Conservation (phyloP, 306 rosid species). For the Canavalia gladiata region DNA sequence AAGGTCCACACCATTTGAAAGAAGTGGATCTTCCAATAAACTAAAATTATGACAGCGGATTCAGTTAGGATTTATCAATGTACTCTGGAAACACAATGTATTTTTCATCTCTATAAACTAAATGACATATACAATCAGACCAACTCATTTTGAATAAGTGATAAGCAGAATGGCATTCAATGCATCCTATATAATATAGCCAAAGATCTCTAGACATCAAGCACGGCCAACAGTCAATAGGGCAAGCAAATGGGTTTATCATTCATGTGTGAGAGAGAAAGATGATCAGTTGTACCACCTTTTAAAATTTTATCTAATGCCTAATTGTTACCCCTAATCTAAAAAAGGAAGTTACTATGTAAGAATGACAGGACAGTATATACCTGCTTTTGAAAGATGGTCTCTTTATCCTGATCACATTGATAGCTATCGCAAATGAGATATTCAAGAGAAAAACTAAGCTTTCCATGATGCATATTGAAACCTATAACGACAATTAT, state of each 20-base stretch:
- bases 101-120: slow-evolving; percentile 4
- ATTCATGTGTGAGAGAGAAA: slow-evolving; percentile 25
- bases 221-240: slow-evolving; percentile 22
- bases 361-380: slow-evolving; percentile 32
- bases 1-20: slow-evolving; percentile 64
- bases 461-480: slow-evolving; percentile 57
- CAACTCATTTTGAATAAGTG: slow-evolving; percentile 32
- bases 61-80: slow-evolving; percentile 35
- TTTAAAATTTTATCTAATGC: slow-evolving; percentile 24
- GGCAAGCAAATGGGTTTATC: slow-evolving; percentile 34
- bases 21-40: slow-evolving; percentile 79
- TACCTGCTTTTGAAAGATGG: slow-evolving; percentile 71
- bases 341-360: slow-evolving; percentile 32
- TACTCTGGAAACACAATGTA: slow-evolving; percentile 36
- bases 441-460: slow-evolving; percentile 63
- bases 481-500: slow-evolving; percentile 58
- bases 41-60: slow-evolving; percentile 60
- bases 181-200: slow-evolving; percentile 27
- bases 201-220: slow-evolving; percentile 13
- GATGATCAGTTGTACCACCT: slow-evolving; percentile 25
- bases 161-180: slow-evolving; percentile 31
- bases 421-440: slow-evolving; percentile 71
- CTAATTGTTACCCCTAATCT: slow-evolving; percentile 26
- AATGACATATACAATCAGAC: slow-evolving; percentile 20
- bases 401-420: slow-evolving; percentile 68